Percentiles rank a stretch among this genome's conserved stretches.
Conservation (phyloP, 2,329 filamentous ascomycete genomes). For the Verticillium alfalfae region DNA sequence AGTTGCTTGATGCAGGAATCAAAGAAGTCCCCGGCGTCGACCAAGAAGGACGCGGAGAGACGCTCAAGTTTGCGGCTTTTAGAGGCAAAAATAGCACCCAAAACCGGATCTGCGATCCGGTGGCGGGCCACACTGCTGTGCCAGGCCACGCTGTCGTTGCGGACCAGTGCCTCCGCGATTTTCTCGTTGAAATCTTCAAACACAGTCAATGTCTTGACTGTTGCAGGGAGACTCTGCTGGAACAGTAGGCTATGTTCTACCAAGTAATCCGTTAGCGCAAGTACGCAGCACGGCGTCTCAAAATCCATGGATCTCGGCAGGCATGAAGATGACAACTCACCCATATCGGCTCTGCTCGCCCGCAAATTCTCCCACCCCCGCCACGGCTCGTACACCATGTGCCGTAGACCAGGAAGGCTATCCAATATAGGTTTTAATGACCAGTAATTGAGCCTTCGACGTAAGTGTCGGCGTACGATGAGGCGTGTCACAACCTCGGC, state of each 20-base stretch:
- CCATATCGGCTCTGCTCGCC: slow-evolving; percentile 5
- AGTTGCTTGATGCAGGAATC: slow-evolving; percentile 13
- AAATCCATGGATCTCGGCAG: too few species aligned
- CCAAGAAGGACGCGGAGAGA: slow-evolving; percentile 21
- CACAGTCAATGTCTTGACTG: slow-evolving; percentile 16
- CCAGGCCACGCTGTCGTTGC: neutral
- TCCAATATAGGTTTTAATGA: slow-evolving; percentile 13
- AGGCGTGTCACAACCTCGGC: slow-evolving; percentile 18
- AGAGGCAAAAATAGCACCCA: slow-evolving; percentile 15
- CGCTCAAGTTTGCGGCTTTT: slow-evolving; percentile 19
- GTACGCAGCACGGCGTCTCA: neutral
- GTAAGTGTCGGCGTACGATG: slow-evolving; percentile 25
- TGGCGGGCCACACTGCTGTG: too few species aligned
- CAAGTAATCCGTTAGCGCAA: neutral
- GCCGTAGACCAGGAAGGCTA: slow-evolving; percentile 19
- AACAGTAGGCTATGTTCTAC: slow-evolving; percentile 3
- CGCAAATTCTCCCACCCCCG: slow-evolving; percentile 12
- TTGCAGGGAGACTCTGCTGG: slow-evolving; percentile 12
- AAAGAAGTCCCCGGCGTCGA: slow-evolving; percentile 22
- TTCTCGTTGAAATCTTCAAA: slow-evolving; percentile 20
- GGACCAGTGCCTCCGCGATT: slow-evolving; percentile 7
- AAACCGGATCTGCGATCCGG: neutral
- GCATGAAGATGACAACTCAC: slow-evolving; percentile 14
- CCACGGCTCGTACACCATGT: slow-evolving; percentile 26
- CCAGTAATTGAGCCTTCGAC: slow-evolving; percentile 15